phyloP scores from a whole-genome alignment of 805 yeast genomes.

The Nakazawaea wickerhamii region DNA sequence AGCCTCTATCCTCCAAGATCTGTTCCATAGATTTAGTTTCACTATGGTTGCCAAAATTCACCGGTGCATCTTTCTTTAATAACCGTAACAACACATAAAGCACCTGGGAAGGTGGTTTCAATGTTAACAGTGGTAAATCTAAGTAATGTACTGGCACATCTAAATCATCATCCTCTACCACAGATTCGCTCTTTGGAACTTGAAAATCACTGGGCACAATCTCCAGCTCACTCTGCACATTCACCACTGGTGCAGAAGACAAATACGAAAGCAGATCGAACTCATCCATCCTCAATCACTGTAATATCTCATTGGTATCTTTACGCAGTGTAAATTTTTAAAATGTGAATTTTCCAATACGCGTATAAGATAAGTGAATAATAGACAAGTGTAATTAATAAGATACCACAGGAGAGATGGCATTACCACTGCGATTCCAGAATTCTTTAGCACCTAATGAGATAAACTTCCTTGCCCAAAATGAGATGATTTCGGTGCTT shows the following conservation, averaged over 20 bases:
- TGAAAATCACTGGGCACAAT: not conserved
- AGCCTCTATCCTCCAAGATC: constrained; percentile 28
- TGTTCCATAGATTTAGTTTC: constrained; percentile 6
- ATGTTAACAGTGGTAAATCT: constrained; percentile 52
- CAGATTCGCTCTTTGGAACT: not conserved
- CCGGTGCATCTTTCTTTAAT: constrained; percentile 42
- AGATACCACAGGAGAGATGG: constrained; percentile 36
- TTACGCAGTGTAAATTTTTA: no score
- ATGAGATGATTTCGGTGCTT: constrained; percentile 64
- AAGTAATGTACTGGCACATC: constrained; percentile 41
- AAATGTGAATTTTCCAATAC: no score
- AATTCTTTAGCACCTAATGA: constrained; percentile 69
- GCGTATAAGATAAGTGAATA: no score
- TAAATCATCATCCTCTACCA: constrained; percentile 21
- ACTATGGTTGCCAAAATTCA: constrained; percentile 39
- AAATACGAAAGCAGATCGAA: constrained; percentile 22
- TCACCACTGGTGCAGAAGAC: constrained; percentile 6
- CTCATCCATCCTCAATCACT: constrained; percentile 2
- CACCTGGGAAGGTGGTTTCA: constrained; percentile 41
- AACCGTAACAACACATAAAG: constrained; percentile 40
- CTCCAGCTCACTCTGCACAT: not conserved
- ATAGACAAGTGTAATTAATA: no score
- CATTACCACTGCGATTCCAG: constrained; percentile 51
- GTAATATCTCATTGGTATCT: constrained; percentile 2
- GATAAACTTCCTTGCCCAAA: constrained; percentile 80